phyloP scores from a whole-genome alignment of 257 asterid genomes.

The Asclepias syriaca region DNA sequence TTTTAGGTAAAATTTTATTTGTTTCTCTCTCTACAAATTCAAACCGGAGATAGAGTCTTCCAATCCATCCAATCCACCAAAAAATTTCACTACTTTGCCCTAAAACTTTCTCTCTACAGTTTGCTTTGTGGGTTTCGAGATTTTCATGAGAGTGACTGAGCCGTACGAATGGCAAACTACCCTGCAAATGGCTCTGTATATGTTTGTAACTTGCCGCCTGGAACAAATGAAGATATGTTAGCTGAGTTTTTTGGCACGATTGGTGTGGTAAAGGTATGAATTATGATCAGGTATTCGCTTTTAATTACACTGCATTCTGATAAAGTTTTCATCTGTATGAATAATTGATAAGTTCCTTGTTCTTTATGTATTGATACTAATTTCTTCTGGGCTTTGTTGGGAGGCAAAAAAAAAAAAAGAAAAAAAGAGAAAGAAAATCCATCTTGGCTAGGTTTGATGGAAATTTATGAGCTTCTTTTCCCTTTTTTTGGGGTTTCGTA shows the following conservation, averaged over 20 bases:
- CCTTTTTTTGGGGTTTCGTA: too few relatives aligned
- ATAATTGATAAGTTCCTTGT: neutral
- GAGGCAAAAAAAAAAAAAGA: too few relatives aligned
- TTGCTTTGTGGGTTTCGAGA: constrained; percentile 8
- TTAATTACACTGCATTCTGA: neutral
- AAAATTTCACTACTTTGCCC: neutral
- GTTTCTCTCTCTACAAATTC: neutral
- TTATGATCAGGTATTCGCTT: constrained; percentile 20
- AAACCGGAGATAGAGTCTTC: neutral
- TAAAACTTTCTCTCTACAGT: neutral
- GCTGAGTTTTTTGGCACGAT: constrained; percentile 94
- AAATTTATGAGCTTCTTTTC: neutral
- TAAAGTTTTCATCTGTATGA: neutral
- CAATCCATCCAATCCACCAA: neutral
- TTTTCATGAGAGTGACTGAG: constrained; percentile 43
- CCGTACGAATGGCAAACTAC: constrained; percentile 56
- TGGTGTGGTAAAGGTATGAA: constrained; percentile 89
- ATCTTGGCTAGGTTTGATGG: neutral
- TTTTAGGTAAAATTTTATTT: neutral
- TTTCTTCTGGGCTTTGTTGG: too few relatives aligned
- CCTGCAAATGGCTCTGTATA: constrained; percentile 76
- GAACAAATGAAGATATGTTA: constrained; percentile 87
- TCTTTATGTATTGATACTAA: neutral
- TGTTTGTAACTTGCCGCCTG: constrained; percentile 85
- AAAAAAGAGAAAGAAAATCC: neutral